These are phyloP conservation scores for Sordariomycetes sp. DNA, from an alignment of 2,329 filamentous ascomycete genomes.

Conservation along the genomic window DNA sequence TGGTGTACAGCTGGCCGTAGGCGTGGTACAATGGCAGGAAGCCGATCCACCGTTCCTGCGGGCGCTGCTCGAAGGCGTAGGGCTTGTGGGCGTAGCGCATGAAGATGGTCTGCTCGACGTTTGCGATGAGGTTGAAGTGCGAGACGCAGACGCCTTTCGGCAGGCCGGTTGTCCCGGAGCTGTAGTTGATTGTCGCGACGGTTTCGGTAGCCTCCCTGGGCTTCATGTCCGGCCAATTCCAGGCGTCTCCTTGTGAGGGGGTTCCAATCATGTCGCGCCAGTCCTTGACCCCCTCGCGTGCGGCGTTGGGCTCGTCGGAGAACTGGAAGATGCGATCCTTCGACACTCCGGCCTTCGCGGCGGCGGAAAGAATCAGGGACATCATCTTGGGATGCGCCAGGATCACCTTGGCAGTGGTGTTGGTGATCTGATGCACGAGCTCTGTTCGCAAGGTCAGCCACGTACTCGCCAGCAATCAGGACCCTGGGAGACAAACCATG, in stretches of 20 bases:
- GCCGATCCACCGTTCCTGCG: constrained; percentile 39
- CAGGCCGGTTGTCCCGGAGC: constrained; percentile 40
- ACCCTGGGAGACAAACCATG: constrained; percentile 22
- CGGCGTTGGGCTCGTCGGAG: constrained; percentile 24
- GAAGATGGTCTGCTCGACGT: constrained; percentile 38
- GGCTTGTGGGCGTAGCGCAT: constrained; percentile 29
- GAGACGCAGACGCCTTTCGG: constrained; percentile 42
- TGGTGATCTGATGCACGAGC: constrained; percentile 39
- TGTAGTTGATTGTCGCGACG: constrained; percentile 38
- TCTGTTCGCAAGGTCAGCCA: constrained; percentile 21
- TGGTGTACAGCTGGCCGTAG: constrained; percentile 44
- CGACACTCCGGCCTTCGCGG: constrained; percentile 28
- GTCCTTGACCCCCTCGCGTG: constrained; percentile 24
- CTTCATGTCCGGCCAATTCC: constrained; percentile 29
- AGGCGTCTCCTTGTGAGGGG: constrained; percentile 18
- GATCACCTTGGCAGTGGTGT: constrained; percentile 38
- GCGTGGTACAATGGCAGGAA: constrained; percentile 61
- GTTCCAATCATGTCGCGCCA: constrained; percentile 30
- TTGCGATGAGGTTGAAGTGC: constrained; percentile 39
- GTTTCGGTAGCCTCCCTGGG: constrained; percentile 21
- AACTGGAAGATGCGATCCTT: constrained; percentile 36
- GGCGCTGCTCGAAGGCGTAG: constrained; percentile 21
- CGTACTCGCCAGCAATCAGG: neutral
- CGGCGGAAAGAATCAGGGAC: constrained; percentile 30
- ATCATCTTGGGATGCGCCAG: constrained; percentile 38